A percentile compares a stretch with the other conserved stretches of the same genome.
phyloP scores from a whole-genome alignment of 208 protist genomes.

The Leishmania tarentolae region DNA sequence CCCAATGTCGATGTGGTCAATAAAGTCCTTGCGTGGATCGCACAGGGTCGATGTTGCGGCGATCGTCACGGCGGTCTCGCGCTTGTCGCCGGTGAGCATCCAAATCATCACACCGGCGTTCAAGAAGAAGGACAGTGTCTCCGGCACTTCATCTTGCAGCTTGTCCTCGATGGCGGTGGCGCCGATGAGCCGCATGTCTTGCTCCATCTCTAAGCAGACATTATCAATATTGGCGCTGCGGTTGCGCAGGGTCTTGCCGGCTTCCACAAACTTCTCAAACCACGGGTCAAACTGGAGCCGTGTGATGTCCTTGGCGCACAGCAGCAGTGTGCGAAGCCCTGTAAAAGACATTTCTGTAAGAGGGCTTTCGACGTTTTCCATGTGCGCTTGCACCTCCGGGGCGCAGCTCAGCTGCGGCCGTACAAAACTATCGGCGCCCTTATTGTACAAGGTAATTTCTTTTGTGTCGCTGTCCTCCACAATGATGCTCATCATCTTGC shows the following conservation, averaged over 20 bases:
- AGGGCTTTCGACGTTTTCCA: slow-evolving; percentile 37
- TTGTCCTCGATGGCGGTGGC: slow-evolving; percentile 97
- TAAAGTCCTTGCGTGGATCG: slow-evolving; percentile 76
- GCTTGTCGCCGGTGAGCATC: slow-evolving; percentile 98
- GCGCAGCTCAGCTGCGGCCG: slow-evolving; percentile 48
- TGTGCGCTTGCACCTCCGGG: slow-evolving; percentile 49
- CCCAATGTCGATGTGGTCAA: slow-evolving; percentile 88
- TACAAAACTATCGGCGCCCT: slow-evolving; percentile 90
- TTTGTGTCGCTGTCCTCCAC: slow-evolving; percentile 58
- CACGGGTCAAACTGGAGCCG: slow-evolving; percentile 66
- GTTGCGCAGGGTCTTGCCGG: slow-evolving; percentile 57
- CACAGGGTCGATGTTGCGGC: slow-evolving; percentile 82
- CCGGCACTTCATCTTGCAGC: slow-evolving; percentile 95
- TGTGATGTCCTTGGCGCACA: slow-evolving; percentile 69
- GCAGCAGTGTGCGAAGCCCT: slow-evolving; percentile 90
- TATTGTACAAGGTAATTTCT: slow-evolving; percentile 88
- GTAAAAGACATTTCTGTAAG: slow-evolving; percentile 79
- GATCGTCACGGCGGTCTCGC: slow-evolving; percentile 94
- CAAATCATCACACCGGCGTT: slow-evolving; percentile 94
- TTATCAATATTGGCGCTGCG: slow-evolving; percentile 68
- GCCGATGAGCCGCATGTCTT: slow-evolving; percentile 86
- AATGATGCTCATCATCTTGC: slow-evolving; percentile 95
- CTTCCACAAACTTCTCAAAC: slow-evolving; percentile 53
- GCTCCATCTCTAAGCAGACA: slow-evolving; percentile 92
- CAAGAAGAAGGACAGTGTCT: slow-evolving; percentile 92